Percentiles rank a stretch among this genome's conserved stretches.
phyloP scores from a whole-genome alignment of 306 rosid genomes.

The Dryas octopetala region DNA sequence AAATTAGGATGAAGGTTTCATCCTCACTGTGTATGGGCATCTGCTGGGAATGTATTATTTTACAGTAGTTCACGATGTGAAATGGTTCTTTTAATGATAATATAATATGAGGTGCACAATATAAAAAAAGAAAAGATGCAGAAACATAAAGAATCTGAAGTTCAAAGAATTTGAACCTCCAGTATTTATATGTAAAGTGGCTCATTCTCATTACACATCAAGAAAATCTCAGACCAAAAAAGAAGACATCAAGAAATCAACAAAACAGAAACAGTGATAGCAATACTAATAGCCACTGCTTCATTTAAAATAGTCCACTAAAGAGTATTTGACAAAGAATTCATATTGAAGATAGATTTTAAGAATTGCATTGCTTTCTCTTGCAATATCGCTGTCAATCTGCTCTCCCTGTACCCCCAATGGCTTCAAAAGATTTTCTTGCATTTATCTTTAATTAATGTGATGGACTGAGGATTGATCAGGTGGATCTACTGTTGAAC shows the following conservation, averaged over 20 bases:
- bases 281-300: background rate
- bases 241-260: too few species aligned
- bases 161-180: too few species aligned
- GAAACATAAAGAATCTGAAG: too few species aligned
- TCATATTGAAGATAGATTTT: too few species aligned
- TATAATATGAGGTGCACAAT: too few species aligned
- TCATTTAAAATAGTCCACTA: background rate
- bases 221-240: too few species aligned
- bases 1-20: background rate
- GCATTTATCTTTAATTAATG: conserved; percentile 28
- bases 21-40: background rate
- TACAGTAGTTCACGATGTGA: background rate
- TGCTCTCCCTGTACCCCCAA: conserved; percentile 10
- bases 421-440: conserved; percentile 6
- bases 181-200: too few species aligned
- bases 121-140: too few species aligned
- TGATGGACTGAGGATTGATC: conserved; percentile 47
- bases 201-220: too few species aligned
- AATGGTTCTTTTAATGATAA: too few species aligned
- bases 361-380: too few species aligned
- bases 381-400: conserved; percentile 1
- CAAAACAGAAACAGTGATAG: too few species aligned
- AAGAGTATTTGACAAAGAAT: background rate
- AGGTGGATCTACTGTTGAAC: conserved; percentile 51
- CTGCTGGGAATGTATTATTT: background rate